These are phyloP conservation scores for Tephrocybe sp. DNA, from an alignment of 768 basidiomycete genomes.

Conservation along the genomic window DNA sequence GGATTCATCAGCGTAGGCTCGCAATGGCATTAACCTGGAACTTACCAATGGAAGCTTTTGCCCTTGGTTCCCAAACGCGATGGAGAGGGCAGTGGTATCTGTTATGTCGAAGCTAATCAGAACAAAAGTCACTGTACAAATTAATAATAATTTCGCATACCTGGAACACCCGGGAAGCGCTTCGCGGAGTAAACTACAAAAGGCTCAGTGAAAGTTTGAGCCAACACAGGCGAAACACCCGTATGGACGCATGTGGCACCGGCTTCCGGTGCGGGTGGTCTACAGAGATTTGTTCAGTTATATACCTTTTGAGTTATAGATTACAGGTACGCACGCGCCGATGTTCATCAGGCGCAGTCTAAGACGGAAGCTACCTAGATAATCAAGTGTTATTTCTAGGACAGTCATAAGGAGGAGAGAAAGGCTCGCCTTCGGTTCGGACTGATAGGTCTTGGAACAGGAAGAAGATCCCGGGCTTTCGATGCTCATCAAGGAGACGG, in stretches of 20 bases:
- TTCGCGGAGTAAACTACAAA: conserved; percentile 93
- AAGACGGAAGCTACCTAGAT: conserved; percentile 78
- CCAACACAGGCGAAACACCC: conserved; percentile 72
- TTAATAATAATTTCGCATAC: conserved; percentile 44
- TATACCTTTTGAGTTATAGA: background rate
- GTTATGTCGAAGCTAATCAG: conserved; percentile 13
- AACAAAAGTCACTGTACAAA: conserved; percentile 14
- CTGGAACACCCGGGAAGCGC: conserved; percentile 92
- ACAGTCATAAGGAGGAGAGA: background rate
- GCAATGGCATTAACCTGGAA: conserved; percentile 16
- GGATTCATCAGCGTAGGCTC: conserved; percentile 20
- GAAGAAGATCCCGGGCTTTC: conserved; percentile 88
- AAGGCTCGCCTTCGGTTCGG: conserved; percentile 77
- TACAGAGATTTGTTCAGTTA: conserved; percentile 24
- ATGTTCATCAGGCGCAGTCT: conserved; percentile 88
- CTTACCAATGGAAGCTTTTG: conserved; percentile 85
- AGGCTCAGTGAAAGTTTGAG: conserved; percentile 79
- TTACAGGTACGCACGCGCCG: conserved; percentile 75
- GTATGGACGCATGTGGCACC: conserved; percentile 67
- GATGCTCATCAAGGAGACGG: conserved; percentile 81
- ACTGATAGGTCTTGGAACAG: conserved; percentile 94
- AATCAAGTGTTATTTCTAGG: conserved; percentile 9
- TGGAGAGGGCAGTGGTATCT: conserved; percentile 90
- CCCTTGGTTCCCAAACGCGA: conserved; percentile 87
- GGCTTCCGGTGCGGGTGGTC: conserved; percentile 71